Base-by-base conservation (phyloP, 306 rosid genomes). In the Cucurbita argyrosperma region DNA sequence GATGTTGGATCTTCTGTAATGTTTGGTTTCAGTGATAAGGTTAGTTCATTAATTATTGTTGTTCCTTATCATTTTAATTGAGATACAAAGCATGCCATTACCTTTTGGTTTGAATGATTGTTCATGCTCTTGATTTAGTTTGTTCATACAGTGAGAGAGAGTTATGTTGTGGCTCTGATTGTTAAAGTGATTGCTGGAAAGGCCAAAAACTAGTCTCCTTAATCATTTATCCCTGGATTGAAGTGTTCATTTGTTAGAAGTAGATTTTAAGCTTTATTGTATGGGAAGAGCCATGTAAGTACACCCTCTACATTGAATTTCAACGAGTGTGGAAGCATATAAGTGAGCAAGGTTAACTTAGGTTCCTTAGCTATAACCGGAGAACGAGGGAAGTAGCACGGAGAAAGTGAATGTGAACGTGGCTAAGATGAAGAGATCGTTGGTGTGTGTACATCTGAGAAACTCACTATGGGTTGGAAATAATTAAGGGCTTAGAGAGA, bases 1-100 rank as follows among this genome's bases (percentile, higher is more conserved):
- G 97, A 94, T 84, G 99, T 91, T 72, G 96, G 97, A 0, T 91
- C 99, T 76, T 94, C 97, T 77, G 99, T 94, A 75, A 91, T 94
- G 99, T 94, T 94, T 65, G 96, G 99, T 78, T 94, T 94, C 86
- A 89, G 97, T 78, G 91, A 91, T 63, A 94, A 94, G 97, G 99
- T 94, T 15, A 53, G 87, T 67, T 67, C 19, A 45, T 47, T 21
- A 21, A 46, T 5, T 67, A 47, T 67, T 47, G 19, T 67, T 67
- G 35, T 23, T 46, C 6, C 5, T 11, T 67, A 67, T 35, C 52
- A 23, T 67, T 67, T 21, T 6, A 42, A 67, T 26, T 47, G 56
- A 21, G 72, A 46, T 67, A n/a, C 73, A 26, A 35, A 45, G 73
- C 73, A 67, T 46, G 56, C 56, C 21, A 46, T 45, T 14, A 46